Conservation (phyloP, 257 asterid genomes). For the Solanum verrucosum region DNA sequence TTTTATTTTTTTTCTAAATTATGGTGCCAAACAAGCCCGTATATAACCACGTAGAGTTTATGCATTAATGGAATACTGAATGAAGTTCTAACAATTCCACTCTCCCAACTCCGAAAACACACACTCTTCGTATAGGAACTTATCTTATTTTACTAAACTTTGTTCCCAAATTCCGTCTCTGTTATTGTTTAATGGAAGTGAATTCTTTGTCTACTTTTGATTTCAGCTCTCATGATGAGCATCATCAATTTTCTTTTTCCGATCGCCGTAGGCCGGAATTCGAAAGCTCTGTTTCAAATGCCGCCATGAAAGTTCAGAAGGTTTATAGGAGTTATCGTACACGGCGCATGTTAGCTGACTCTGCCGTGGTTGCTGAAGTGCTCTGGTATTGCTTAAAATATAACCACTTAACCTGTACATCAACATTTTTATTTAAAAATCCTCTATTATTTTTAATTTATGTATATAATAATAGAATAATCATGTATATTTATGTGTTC, state of each 20-base stretch:
- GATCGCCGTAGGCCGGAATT: background rate
- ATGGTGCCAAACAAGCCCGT: background rate
- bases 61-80: background rate
- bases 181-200: conserved; percentile 36
- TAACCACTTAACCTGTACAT: background rate
- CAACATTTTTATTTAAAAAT: background rate
- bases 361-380: conserved; percentile 91
- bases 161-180: background rate
- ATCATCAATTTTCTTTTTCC: conserved; percentile 2
- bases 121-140: background rate
- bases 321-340: conserved; percentile 86
- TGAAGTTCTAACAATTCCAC: background rate
- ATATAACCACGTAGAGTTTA: background rate
- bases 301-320: conserved; percentile 91
- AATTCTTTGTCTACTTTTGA: conserved; percentile 32
- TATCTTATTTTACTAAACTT: background rate
- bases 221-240: conserved; percentile 13
- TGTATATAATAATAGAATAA: background rate
- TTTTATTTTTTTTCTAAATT: background rate
- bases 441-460: background rate
- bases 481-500: background rate
- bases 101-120: background rate
- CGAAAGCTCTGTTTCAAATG: conserved; percentile 9
- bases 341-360: conserved; percentile 94
- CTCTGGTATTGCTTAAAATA: conserved; percentile 36